Conservation (phyloP, 495 filamentous ascomycete genomes). For the Penicillium atrosanguineum region DNA sequence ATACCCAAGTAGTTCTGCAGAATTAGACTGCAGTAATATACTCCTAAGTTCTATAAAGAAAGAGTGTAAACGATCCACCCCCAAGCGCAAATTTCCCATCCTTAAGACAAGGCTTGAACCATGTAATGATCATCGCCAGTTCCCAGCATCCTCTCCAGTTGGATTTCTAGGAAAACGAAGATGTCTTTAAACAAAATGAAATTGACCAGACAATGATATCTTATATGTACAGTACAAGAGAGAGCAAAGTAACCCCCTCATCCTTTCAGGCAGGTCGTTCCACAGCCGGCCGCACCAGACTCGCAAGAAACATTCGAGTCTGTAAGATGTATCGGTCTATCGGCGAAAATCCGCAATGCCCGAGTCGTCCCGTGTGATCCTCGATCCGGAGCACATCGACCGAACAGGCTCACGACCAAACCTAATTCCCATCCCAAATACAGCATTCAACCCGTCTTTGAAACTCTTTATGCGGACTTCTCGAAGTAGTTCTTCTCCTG, state of each 20-base stretch:
- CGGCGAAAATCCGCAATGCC: not conserved
- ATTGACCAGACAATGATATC: constrained; percentile 27
- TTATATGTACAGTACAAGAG: constrained; percentile 28
- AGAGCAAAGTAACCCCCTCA: constrained; percentile 9
- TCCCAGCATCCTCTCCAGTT: not conserved
- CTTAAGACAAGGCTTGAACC: too few relatives aligned
- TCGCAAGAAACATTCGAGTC: not conserved
- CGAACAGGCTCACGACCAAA: not conserved
- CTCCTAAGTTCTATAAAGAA: not conserved
- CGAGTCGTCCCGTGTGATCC: not conserved
- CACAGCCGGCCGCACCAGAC: not conserved
- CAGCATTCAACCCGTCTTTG: not conserved
- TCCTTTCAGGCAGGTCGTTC: not conserved
- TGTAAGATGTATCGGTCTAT: not conserved
- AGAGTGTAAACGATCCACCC: not conserved
- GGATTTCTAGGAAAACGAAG: not conserved
- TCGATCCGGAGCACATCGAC: not conserved
- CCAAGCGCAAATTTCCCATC: too few relatives aligned
- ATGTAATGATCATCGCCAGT: too few relatives aligned
- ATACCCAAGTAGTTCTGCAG: constrained; percentile 23
- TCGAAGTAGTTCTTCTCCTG: constrained; percentile 83
- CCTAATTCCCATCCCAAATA: not conserved
- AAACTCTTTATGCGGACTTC: constrained; percentile 12
- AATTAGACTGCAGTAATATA: not conserved
- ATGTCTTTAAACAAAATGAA: constrained; percentile 13